Conservation (phyloP, 1,139 yeast species). For the Hansenula anomala region DNA sequence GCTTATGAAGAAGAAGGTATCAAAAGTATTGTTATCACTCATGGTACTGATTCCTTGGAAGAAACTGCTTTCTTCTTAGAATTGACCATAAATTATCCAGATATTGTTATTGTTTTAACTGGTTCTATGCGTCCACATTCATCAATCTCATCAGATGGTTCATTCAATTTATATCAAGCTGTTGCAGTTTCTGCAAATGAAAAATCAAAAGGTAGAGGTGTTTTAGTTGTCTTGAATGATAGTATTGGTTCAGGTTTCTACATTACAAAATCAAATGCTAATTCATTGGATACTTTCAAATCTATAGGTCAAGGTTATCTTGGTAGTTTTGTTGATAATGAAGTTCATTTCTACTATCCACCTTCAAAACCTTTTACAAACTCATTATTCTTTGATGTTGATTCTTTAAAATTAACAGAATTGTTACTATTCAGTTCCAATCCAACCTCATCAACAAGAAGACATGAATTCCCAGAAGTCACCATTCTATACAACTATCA, state of each 20-base stretch:
- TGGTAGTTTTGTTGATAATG: slow-evolving; percentile 65
- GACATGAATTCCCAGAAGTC: slow-evolving; percentile 38
- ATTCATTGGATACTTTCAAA: slow-evolving; percentile 64
- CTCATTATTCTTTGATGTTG: slow-evolving; percentile 41
- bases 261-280: slow-evolving; percentile 66
- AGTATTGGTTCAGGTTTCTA: slow-evolving; percentile 66
- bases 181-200: slow-evolving; percentile 54
- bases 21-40: slow-evolving; percentile 55
- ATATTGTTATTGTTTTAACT: slow-evolving; percentile 60
- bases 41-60: slow-evolving; percentile 70
- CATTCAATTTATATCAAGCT: slow-evolving; percentile 69
- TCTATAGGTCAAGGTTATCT: slow-evolving; percentile 65
- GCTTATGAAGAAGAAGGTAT: slow-evolving; percentile 40
- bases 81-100: slow-evolving; percentile 47
- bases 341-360: slow-evolving; percentile 61
- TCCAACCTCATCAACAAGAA: slow-evolving; percentile 21
- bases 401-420: slow-evolving; percentile 17
- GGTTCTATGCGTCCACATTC: slow-evolving; percentile 75
- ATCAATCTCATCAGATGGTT: slow-evolving; percentile 66
- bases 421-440: slow-evolving; percentile 25
- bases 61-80: slow-evolving; percentile 69
- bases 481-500: slow-evolving; percentile 57
- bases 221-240: slow-evolving; percentile 61
- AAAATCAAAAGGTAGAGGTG: slow-evolving; percentile 52
- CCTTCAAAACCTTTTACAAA: slow-evolving; percentile 45